Evolutionary conservation across 2,329 filamentous ascomycete species (phyloP).

Genomic region (Coniochaeta sp.): DNA sequence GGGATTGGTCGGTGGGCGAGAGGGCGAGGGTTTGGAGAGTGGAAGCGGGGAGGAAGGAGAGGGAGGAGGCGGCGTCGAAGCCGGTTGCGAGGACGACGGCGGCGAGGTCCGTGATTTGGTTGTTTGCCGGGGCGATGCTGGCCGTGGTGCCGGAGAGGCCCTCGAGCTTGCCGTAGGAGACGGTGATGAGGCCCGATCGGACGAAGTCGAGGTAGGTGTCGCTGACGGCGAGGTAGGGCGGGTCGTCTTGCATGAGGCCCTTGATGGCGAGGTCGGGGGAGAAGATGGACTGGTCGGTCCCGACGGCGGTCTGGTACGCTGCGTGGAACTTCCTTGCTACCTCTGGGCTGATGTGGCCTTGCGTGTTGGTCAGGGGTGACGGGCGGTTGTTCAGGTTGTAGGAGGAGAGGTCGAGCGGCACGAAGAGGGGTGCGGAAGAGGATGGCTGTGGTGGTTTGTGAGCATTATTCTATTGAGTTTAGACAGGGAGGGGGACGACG

Average conservation of each 20-base stretch:
- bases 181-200: slow-evolving; percentile 51
- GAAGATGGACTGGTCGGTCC: slow-evolving; percentile 47
- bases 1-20: slow-evolving; percentile 41
- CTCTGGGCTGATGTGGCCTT: slow-evolving; percentile 56
- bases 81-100: slow-evolving; percentile 71
- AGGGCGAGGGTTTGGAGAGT: slow-evolving; percentile 52
- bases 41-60: slow-evolving; percentile 55
- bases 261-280: slow-evolving; percentile 32
- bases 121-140: slow-evolving; percentile 19
- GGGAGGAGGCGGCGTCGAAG: slow-evolving; percentile 56
- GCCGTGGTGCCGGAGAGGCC: slow-evolving; percentile 27
- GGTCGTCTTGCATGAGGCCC: slow-evolving; percentile 34
- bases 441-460: slow-evolving; percentile 25
- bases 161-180: slow-evolving; percentile 40
- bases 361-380: slow-evolving; percentile 50
- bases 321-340: slow-evolving; percentile 47
- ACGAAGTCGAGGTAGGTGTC: slow-evolving; percentile 71
- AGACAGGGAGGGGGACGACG: slow-evolving; percentile 3
- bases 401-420: slow-evolving; percentile 65
- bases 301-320: slow-evolving; percentile 39
- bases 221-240: slow-evolving; percentile 61
- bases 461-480: background rate
- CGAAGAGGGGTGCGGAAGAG: slow-evolving; percentile 48
- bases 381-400: slow-evolving; percentile 63
- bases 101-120: slow-evolving; percentile 46